A percentile compares a stretch with the other conserved stretches of the same genome.
Conservation (phyloP, 495 filamentous ascomycete species). For the Aspergillus bridgeri region DNA sequence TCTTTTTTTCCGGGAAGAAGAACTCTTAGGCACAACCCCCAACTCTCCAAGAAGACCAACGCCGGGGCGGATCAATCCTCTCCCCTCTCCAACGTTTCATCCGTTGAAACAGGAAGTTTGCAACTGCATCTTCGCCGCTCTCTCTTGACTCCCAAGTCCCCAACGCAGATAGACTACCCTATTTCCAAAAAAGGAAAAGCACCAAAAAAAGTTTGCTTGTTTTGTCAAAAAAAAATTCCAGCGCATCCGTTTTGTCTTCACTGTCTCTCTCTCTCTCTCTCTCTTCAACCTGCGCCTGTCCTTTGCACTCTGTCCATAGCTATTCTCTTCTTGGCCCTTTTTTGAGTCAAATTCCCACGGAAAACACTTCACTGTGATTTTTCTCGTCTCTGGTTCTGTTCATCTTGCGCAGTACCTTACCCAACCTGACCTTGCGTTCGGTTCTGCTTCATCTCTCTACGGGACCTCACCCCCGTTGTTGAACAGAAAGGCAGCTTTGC, state of each 20-base stretch:
- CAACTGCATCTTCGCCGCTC: not conserved
- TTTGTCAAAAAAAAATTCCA: slow-evolving; percentile 11
- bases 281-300: slow-evolving; percentile 21
- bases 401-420: slow-evolving; percentile 13
- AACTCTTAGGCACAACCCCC: not conserved
- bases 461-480: slow-evolving; percentile 10
- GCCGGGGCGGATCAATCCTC: not conserved
- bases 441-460: slow-evolving; percentile 11
- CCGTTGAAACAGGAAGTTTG: not conserved
- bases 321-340: slow-evolving; percentile 10
- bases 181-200: slow-evolving; percentile 17
- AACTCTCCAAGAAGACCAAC: not conserved
- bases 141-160: not conserved
- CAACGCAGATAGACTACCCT: not conserved
- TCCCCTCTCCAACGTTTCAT: not conserved
- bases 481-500: slow-evolving; percentile 22
- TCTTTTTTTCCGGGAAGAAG: not conserved
- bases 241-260: slow-evolving; percentile 21
- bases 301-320: slow-evolving; percentile 15
- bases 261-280: too few species aligned
- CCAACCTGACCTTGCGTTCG: slow-evolving; percentile 11
- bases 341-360: slow-evolving; percentile 12
- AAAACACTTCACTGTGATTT: slow-evolving; percentile 50
- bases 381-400: slow-evolving; percentile 20
- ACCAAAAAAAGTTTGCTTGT: slow-evolving; percentile 14